Base-by-base conservation (phyloP, 1,284 basidiomycete genomes). In the Ganoderma lingzhi region DNA sequence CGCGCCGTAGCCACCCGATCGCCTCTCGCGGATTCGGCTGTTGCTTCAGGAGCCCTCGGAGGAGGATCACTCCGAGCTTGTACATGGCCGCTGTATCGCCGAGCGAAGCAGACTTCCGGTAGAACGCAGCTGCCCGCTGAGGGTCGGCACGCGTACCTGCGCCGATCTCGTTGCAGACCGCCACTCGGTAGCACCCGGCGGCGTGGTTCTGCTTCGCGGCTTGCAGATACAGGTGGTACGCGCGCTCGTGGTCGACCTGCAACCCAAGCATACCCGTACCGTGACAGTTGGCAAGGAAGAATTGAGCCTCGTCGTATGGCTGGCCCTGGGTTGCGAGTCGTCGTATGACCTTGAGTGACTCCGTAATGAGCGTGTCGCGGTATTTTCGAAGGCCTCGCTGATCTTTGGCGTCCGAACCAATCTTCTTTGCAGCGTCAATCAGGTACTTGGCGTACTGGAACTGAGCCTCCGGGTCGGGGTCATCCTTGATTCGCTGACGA, bases 41-140 rank as follows among this genome's bases (percentile, higher is more conserved):
- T 79, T 98, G 96, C 19, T 92, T 94, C 32, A 99, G 86, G 35
- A 92, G 82, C 3, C 97, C 97, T 60, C 95, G 90, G 19, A 99
- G 86, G 58, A 98, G 86, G 70, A 99, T 95, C 92, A 98, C 96
- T 17, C 96, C 97, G 17, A 99, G 89, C 82, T 99, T 99, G 86
- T 98, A 99, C 98, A 99, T 99, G 2, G 97, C 98, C 53, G 97
- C 92, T 0, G 97, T 99, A 80, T 99, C 98, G 42, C 97, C 97
- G 41, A 99, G 84, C 0, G 96, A 96, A 2, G 96, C 96, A 1
- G 98, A 95, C 82, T 99, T 99, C 71, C 97, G 91, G 83, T 99
- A 99, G 81, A 99, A 99, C 17, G 97, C 91, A 56, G 97, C 92
- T 3, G 97, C 97, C 44, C 97, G 89, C 39, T 91, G 87, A 2